These are phyloP conservation scores for Endogone sp. DNA, from an alignment of 192 early-diverging fungal genomes.

Conservation along the genomic window DNA sequence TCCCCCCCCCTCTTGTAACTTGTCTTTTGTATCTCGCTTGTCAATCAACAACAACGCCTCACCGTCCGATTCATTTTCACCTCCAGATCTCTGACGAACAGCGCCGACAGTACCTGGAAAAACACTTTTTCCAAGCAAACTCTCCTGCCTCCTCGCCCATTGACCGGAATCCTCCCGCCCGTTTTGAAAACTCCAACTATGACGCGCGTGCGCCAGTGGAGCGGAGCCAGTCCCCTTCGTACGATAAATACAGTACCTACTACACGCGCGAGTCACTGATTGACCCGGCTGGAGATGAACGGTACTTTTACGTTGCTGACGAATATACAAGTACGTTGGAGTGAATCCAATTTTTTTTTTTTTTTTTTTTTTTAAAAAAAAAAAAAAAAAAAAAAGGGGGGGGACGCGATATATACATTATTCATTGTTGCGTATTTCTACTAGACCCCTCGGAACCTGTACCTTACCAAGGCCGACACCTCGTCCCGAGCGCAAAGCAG, in stretches of 20 bases:
- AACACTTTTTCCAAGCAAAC: conserved; percentile 6
- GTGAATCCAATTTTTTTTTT: no score
- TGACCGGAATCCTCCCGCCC: background rate
- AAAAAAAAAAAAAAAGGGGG: no score
- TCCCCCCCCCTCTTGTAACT: no score
- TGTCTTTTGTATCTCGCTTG: no score
- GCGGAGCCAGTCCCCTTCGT: conserved; percentile 6
- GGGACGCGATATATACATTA: background rate
- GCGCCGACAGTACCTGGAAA: conserved; percentile 6
- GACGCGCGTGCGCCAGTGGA: background rate
- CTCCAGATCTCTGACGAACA: conserved; percentile 13
- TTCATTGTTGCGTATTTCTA: background rate
- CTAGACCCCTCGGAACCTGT: conserved; percentile 5
- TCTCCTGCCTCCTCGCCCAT: background rate
- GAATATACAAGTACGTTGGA: background rate
- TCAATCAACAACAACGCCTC: no score
- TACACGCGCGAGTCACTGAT: conserved; percentile 13
- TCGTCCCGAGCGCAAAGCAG: conserved; percentile 2
- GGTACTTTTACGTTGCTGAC: conserved; percentile 1
- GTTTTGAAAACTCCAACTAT: background rate
- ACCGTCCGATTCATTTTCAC: background rate
- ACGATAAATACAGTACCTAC: conserved; percentile 6
- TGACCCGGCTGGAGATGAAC: conserved; percentile 3
- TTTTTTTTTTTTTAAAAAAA: no score
- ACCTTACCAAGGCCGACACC: conserved; percentile 2